A percentile compares a stretch with the other conserved stretches of the same genome.
Conservation (phyloP, 805 yeast species). For the Martiniozyma abietophila region DNA sequence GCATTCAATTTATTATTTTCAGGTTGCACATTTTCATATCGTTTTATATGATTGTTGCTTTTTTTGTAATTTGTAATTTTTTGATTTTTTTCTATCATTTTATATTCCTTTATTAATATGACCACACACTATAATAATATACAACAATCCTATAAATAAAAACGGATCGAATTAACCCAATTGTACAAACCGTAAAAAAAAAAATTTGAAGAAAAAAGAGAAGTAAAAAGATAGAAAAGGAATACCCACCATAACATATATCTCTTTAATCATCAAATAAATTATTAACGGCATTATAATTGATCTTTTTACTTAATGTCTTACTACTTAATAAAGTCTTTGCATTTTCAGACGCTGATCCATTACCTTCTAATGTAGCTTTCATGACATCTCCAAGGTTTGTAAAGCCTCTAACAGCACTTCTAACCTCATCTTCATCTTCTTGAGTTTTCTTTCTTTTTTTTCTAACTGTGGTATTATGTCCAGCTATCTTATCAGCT, state of each 20-base stretch:
- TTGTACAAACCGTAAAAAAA: too few relatives aligned
- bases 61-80: not conserved
- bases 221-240: not conserved
- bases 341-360: constrained; percentile 72
- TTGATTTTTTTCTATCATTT: not conserved
- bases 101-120: too few relatives aligned
- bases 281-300: constrained; percentile 70
- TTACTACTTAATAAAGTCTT: constrained; percentile 67
- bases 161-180: too few relatives aligned
- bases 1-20: too few relatives aligned
- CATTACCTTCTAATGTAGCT: constrained; percentile 35
- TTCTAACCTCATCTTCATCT: constrained; percentile 18
- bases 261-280: constrained; percentile 26
- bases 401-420: constrained; percentile 18
- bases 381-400: constrained; percentile 28
- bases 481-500: constrained; percentile 83
- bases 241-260: not conserved
- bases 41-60: not conserved
- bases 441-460: constrained; percentile 29
- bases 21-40: too few relatives aligned
- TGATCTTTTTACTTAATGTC: constrained; percentile 79
- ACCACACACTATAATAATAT: too few relatives aligned
- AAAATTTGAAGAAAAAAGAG: too few relatives aligned
- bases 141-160: too few relatives aligned
- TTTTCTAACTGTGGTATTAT: constrained; percentile 43